phyloP scores from a whole-genome alignment of 2,329 filamentous ascomycete species.

The Arthrobotrys conoides region DNA sequence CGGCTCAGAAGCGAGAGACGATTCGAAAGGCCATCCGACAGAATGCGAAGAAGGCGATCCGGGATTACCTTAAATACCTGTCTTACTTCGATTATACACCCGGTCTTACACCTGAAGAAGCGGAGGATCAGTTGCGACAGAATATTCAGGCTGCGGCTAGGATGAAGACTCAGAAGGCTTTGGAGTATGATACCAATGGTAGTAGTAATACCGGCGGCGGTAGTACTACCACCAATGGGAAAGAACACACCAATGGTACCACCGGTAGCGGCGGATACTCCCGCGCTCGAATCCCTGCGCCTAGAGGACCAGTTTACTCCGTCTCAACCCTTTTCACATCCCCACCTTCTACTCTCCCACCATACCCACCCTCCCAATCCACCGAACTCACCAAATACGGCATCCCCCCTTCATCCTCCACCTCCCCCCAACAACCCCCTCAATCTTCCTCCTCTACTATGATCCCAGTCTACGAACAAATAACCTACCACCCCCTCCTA shows the following conservation, averaged over 20 bases:
- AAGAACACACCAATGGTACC: constrained; percentile 65
- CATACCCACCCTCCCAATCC: constrained; percentile 71
- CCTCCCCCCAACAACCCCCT: too few relatives aligned
- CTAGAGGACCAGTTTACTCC: constrained; percentile 70
- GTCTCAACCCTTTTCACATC: constrained; percentile 79
- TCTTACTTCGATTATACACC: constrained; percentile 84
- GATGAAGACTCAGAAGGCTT: constrained; percentile 53
- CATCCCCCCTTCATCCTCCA: constrained; percentile 34
- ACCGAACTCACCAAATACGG: constrained; percentile 65
- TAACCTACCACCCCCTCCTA: constrained; percentile 85
- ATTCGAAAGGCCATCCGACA: constrained; percentile 79
- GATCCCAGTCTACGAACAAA: constrained; percentile 72
- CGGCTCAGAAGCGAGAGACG: constrained; percentile 69
- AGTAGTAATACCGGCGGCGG: constrained; percentile 11
- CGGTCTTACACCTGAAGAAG: constrained; percentile 73
- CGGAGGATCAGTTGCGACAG: constrained; percentile 49
- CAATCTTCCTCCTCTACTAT: constrained; percentile 65
- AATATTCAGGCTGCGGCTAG: constrained; percentile 50
- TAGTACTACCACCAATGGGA: constrained; percentile 3
- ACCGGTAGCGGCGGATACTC: constrained; percentile 43
- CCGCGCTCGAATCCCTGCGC: constrained; percentile 62
- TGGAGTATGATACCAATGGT: constrained; percentile 57
- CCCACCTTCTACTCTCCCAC: constrained; percentile 76
- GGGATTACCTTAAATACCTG: constrained; percentile 81
- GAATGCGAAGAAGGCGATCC: constrained; percentile 81